Percentiles rank a stretch among this genome's conserved stretches.
Evolutionary conservation across 2,329 filamentous ascomycete genomes (phyloP).

Genomic region (Microcyclospora tardicrescens): DNA sequence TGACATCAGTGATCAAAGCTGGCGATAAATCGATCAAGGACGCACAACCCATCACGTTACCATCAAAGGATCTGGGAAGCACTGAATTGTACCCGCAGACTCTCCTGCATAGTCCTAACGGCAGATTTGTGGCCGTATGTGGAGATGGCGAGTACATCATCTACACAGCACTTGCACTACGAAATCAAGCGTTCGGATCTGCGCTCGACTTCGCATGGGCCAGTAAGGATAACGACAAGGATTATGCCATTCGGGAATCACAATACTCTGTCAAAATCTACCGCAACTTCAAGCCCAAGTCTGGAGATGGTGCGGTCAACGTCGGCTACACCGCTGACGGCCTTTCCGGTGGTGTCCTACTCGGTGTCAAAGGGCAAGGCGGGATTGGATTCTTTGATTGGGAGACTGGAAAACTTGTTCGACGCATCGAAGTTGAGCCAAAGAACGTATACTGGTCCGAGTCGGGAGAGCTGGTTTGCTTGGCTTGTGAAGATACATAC

Average conservation of each 20-base stretch:
- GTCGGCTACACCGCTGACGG: slow-evolving; percentile 93
- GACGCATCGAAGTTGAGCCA: slow-evolving; percentile 74
- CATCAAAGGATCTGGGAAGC: slow-evolving; percentile 87
- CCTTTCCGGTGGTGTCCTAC: slow-evolving; percentile 71
- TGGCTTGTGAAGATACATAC: slow-evolving; percentile 90
- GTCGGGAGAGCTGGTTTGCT: slow-evolving; percentile 78
- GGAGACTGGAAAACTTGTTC: slow-evolving; percentile 75
- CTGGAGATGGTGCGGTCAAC: slow-evolving; percentile 59
- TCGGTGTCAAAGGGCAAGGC: slow-evolving; percentile 89
- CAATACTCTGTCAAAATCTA: slow-evolving; percentile 90
- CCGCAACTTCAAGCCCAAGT: slow-evolving; percentile 93
- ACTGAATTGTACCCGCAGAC: slow-evolving; percentile 97
- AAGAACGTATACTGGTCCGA: slow-evolving; percentile 88
- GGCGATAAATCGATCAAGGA: slow-evolving; percentile 77
- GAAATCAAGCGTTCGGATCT: slow-evolving; percentile 94
- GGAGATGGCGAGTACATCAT: slow-evolving; percentile 99
- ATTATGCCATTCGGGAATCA: slow-evolving; percentile 94
- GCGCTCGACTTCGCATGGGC: slow-evolving; percentile 96
- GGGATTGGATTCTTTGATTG: slow-evolving; percentile 96
- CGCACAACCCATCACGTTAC: slow-evolving; percentile 69
- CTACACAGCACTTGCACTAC: slow-evolving; percentile 89
- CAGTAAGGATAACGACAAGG: slow-evolving; percentile 93
- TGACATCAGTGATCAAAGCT: slow-evolving; percentile 89
- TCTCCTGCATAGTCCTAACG: slow-evolving; percentile 89
- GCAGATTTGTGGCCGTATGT: slow-evolving; percentile 76